Evolutionary conservation across 495 filamentous ascomycete genomes (phyloP).

Genomic region (Aspergillus carlsbadensis): DNA sequence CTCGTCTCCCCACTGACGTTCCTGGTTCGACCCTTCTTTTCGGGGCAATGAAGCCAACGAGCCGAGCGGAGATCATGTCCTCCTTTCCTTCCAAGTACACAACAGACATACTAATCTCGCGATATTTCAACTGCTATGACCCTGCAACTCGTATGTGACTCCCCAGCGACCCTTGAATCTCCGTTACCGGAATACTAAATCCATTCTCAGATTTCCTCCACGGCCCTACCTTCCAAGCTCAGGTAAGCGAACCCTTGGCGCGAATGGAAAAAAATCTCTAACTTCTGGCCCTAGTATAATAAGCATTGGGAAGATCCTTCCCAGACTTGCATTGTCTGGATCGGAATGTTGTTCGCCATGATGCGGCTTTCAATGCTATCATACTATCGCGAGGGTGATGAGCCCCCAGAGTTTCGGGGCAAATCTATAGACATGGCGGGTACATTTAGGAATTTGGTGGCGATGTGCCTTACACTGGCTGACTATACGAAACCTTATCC

Average conservation of each 20-base stretch:
- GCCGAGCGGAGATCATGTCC: conserved; percentile 71
- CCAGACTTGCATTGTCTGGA: conserved; percentile 80
- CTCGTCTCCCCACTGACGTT: conserved; percentile 55
- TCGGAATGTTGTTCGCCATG: conserved; percentile 84
- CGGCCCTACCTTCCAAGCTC: conserved; percentile 78
- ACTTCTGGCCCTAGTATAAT: conserved; percentile 58
- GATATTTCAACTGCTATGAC: conserved; percentile 72
- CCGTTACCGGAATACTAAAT: conserved; percentile 35
- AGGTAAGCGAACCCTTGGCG: conserved; percentile 28
- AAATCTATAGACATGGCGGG: conserved; percentile 75
- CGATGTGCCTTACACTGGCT: conserved; percentile 81
- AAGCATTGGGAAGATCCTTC: conserved; percentile 83
- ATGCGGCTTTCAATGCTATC: conserved; percentile 89
- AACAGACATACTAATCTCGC: conserved; percentile 74
- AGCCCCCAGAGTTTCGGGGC: conserved; percentile 76
- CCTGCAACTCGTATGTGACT: conserved; percentile 62
- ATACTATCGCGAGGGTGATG: conserved; percentile 85
- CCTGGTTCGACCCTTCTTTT: conserved; percentile 73
- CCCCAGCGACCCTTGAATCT: not conserved
- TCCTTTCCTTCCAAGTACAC: conserved; percentile 77
- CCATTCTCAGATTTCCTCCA: conserved; percentile 70
- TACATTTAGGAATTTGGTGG: conserved; percentile 76
- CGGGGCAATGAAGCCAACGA: conserved; percentile 62
- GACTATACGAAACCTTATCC: conserved; percentile 87
- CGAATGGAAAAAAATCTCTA: conserved; percentile 4